Base-by-base conservation (phyloP, 163 green algal species). In the Volvox carteri region DNA sequence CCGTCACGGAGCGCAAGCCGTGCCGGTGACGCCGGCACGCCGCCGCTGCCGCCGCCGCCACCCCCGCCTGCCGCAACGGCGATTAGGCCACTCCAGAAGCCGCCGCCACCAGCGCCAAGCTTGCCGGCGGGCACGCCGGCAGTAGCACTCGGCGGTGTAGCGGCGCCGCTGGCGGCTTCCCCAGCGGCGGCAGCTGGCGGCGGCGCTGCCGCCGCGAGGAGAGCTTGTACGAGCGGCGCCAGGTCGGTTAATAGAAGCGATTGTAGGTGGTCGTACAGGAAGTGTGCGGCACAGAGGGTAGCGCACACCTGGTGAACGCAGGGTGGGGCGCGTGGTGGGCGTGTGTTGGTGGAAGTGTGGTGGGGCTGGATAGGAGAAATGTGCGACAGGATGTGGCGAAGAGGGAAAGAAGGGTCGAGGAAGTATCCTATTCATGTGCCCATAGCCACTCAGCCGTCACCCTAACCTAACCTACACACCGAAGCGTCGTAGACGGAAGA, bases 1-100 rank as follows among this genome's bases (percentile, higher is more conserved):
- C 83, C 83, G 37, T 88, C 83, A 2, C 70, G 83, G 11, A 88
- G 67, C 67, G 83, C 83, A 48, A 33, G 6, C 0, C 68, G 83
- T 19, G 44, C 83, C 23, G 83, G 83, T 23, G 81, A 88, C 11
- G 50, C 46, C 23, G 67, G 5, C 11, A 54, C 21, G 52, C 35
- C 54, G 50, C 11, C 23, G 19, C 46, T 30, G 35, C 67, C 48
- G 35, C 83, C 68, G 48, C 78, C 78, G 78, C 83, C 78, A 60
- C 8, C 62, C n/a, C 67, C 48, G 37, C 83, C 68, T 2, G 62
- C 81, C 8, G 67, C 46, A 30, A 30, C 65, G 33, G 42, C 79
- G 11, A 81, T 44, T 48, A 88, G 35, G 30, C 83, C 83, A 48
- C 83, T 46, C 68, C 83, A 81, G 81, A 87, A 79, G 35, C 83